Evolutionary conservation across 306 rosid genomes (phyloP), one percentile per base, ranked within the genome.

Genomic region (Ochetophila trinervis): DNA sequence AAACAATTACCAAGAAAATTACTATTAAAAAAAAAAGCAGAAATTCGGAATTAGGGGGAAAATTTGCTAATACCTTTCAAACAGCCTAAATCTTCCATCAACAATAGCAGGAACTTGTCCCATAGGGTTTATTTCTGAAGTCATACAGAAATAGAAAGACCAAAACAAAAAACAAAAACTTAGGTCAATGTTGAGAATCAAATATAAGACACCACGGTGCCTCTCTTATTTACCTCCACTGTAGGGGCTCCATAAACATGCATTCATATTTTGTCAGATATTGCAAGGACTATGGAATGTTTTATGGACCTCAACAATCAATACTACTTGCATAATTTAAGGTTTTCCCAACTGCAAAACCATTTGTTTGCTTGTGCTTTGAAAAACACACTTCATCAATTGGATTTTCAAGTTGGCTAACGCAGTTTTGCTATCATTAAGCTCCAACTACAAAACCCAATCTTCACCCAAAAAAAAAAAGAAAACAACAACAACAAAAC

Each of bases 111-210:
- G 97, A 65, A 93, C 83, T 74, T 86, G 75, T 74, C 58, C 75
- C 75, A 93, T 61, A 50, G 98, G 98, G 76, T 92, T 92, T 70
- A 89, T 62, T 9, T 81, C 98, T 92, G 91, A 79, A 70, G 24
- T 27, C 23, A 74, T 6, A 78, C 23, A 3, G 37, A 57, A 75
- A 55, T 34, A 49, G 23, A 15, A 24, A n/a, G 49, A 27, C 32
- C 32, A 4, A 27, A 27, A 27, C 3, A 27, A 27, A n/a, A 58
- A 60, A 10, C 6, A 54, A 2, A 2, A 67, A 10, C 5, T 22
- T 22, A 11, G 55, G 40, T 24, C 17, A 42, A n/a, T 16, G 15
- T 40, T 22, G 14, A 42, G 9, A 70, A 34, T 19, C 8, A 9
- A 24, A 14, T 36, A 21, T 15, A 62, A 53, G 20, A n/a, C n/a